These are phyloP conservation scores for Diaporthe sp. DNA, from an alignment of 2,329 filamentous ascomycete genomes.

Conservation along the genomic window DNA sequence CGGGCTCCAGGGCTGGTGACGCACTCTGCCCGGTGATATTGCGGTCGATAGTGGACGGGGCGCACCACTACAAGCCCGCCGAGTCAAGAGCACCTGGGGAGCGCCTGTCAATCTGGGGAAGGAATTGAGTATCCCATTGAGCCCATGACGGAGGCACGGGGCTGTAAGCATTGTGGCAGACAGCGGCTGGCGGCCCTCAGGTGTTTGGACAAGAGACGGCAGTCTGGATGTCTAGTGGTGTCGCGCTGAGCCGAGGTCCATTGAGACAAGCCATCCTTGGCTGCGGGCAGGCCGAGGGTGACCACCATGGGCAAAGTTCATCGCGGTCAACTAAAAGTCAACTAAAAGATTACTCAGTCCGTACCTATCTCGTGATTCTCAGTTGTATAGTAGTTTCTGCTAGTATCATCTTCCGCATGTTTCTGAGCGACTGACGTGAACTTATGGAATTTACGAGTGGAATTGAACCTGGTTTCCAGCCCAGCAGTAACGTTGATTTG, in stretches of 20 bases:
- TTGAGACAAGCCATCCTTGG: constrained; percentile 7
- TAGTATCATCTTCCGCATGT: background rate
- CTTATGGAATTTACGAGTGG: background rate
- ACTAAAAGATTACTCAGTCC: background rate
- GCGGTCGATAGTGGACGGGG: background rate
- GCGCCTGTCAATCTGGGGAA: background rate
- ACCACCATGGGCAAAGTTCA: background rate
- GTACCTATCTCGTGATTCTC: background rate
- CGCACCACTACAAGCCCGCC: background rate
- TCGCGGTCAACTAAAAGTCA: too few relatives aligned
- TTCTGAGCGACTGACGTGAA: background rate
- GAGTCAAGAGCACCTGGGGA: background rate
- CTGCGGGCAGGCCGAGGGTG: constrained; percentile 15
- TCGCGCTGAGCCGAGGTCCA: constrained; percentile 38
- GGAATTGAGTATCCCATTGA: background rate
- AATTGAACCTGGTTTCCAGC: background rate
- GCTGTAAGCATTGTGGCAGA: background rate
- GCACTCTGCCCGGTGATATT: background rate
- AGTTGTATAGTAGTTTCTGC: background rate
- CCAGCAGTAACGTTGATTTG: background rate
- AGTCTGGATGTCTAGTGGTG: background rate
- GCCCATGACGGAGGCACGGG: background rate
- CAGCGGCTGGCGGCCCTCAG: background rate
- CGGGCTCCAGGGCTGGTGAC: background rate
- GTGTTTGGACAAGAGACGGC: background rate